Base-by-base conservation (phyloP, 345 rosid genomes). In the Lepidium sativum region DNA sequence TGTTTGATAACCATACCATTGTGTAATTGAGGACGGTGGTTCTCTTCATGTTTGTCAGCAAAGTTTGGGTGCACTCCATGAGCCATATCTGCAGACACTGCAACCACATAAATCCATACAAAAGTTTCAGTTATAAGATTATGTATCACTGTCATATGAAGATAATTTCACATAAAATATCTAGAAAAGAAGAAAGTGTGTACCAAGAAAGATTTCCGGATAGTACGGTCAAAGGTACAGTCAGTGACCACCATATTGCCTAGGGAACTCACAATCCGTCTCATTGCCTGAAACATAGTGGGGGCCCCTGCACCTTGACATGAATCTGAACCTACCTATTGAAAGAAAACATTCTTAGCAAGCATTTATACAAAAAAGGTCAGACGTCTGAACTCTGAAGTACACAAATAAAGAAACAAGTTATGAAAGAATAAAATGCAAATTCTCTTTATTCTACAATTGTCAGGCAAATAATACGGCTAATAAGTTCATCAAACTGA, bases 81-180 rank as follows among this genome's bases (percentile, higher is more conserved):
- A 67, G 99, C 99, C 99, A 94, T 94, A 76, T 89, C 97, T 16
- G 96, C 94, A 11, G 99, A 89, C 55, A 87, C 97, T 89, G 61
- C 44, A 78, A 9, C 62, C 25, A 68, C 44, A 62, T 71, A 41
- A 23, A 60, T 9, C 34, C 54, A 60, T 41, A 68, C 47, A 15
- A 21, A 65, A 17, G 32, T 55, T 23, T 71, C 35, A 70, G 63
- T 27, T 5, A 27, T 0, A 27, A 27, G 7, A 27, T 1, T 27
- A 27, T 27, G 31, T 27, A 27, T 27, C 31, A 27, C 31, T 27
- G 6, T 14, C 12, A 27, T 9, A 8, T 1, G 7, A 29, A 39
- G 31, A 17, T 29, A 9, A 14, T 32, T 18, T 15, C 4, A 2
- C 61, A 45, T 38, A n/a, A 9, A 14, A 9, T 14, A 13, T 32